Evolutionary conservation across 768 basidiomycete species (phyloP).

Genomic region (Auriculariales sp.): DNA sequence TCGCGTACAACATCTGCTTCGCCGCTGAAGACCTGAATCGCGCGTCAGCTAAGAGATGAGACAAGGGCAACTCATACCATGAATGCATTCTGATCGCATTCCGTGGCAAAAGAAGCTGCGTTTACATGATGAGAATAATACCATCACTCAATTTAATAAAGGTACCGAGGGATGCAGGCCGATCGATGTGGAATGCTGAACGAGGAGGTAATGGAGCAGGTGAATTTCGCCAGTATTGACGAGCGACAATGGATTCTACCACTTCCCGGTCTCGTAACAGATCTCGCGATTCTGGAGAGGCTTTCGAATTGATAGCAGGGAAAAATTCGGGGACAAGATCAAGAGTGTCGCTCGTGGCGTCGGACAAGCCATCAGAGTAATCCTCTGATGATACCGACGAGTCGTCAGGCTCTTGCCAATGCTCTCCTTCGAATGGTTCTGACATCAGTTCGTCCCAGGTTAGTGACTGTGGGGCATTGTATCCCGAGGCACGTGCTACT

Average conservation of each 20-base stretch:
- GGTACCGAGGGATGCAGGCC: not conserved
- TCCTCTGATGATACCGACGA: conserved; percentile 17
- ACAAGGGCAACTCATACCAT: no score
- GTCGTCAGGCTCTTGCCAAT: conserved; percentile 66
- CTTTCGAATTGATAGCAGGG: no score
- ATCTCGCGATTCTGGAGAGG: not conserved
- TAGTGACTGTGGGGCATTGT: conserved; percentile 16
- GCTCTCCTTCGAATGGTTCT: conserved; percentile 74
- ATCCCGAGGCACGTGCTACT: not conserved
- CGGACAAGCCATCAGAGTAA: no score
- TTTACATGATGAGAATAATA: not conserved
- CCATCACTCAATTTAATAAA: not conserved
- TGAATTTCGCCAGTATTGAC: not conserved
- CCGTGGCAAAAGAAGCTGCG: no score
- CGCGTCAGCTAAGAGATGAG: no score
- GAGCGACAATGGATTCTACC: no score
- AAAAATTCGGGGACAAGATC: not conserved
- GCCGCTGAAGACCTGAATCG: conserved; percentile 53
- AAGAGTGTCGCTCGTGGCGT: no score
- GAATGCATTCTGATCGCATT: no score
- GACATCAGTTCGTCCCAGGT: conserved; percentile 71
- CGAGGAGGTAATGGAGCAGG: not conserved
- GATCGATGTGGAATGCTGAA: not conserved
- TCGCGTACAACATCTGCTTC: conserved; percentile 71
- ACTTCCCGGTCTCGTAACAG: not conserved